Conservation (phyloP, 768 basidiomycete genomes). For the Suillus placidus region DNA sequence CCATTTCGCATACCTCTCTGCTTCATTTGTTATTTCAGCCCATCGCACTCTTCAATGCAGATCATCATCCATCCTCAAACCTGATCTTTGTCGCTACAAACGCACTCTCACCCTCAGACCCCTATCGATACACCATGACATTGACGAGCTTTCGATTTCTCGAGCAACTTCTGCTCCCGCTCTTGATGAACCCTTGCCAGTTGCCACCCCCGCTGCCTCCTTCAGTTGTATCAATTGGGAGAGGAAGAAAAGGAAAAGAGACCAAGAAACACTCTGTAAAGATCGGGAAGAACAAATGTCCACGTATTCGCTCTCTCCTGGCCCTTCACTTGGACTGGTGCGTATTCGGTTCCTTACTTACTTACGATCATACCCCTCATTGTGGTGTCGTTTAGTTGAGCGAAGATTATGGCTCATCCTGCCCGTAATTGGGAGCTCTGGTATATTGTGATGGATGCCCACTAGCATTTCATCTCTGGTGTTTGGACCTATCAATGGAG, state of each 20-base stretch:
- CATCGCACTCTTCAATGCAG: no score
- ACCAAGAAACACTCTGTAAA: slow-evolving; percentile 35
- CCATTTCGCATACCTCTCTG: no score
- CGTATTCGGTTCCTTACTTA: slow-evolving; percentile 23
- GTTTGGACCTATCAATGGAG: slow-evolving; percentile 94
- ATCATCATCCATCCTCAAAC: no score
- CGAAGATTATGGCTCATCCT: slow-evolving; percentile 86
- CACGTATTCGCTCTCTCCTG: slow-evolving; percentile 39
- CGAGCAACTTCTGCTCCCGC: slow-evolving; percentile 59
- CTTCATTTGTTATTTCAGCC: no score
- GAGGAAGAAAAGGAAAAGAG: slow-evolving; percentile 47
- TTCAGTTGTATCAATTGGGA: slow-evolving; percentile 22
- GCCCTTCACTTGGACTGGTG: slow-evolving; percentile 40
- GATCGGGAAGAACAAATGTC: slow-evolving; percentile 47
- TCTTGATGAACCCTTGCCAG: slow-evolving; percentile 32
- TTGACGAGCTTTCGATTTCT: slow-evolving; percentile 58
- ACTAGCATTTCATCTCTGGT: slow-evolving; percentile 93
- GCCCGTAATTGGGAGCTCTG: slow-evolving; percentile 78
- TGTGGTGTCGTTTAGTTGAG: slow-evolving; percentile 46
- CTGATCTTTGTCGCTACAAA: no score
- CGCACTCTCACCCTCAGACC: slow-evolving; percentile 54
- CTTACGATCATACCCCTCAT: slow-evolving; percentile 21
- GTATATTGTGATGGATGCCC: slow-evolving; percentile 99
- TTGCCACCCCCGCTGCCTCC: slow-evolving; percentile 11
- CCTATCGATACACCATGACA: slow-evolving; percentile 55